These are phyloP conservation scores for Cyphellophora europaea DNA, from an alignment of 2,329 filamentous ascomycete species.

Conservation along the genomic window DNA sequence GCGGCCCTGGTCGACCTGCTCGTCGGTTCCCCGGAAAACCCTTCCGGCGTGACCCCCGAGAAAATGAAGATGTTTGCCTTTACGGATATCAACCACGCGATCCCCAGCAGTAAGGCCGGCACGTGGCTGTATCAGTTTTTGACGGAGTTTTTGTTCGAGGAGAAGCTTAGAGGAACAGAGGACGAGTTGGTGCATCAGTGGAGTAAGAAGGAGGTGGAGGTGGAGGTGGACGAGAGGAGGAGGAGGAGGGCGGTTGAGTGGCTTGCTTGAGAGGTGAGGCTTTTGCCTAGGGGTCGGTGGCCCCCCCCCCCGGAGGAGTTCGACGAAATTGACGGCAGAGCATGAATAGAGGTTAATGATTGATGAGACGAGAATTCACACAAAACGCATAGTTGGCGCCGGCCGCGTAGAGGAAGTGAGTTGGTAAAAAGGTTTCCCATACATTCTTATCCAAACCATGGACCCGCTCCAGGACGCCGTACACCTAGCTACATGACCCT, in stretches of 20 bases:
- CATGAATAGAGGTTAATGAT: too few species aligned
- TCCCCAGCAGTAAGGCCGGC: slow-evolving; percentile 47
- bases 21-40: slow-evolving; percentile 35
- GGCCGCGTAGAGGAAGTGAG: too few species aligned
- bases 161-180: slow-evolving; percentile 42
- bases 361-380: too few species aligned
- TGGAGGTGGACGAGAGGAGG: neutral
- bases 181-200: slow-evolving; percentile 35
- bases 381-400: too few species aligned
- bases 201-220: slow-evolving; percentile 27
- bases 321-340: too few species aligned
- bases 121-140: slow-evolving; percentile 55
- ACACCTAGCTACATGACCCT: too few species aligned
- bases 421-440: too few species aligned
- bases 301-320: too few species aligned
- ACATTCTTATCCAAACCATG: too few species aligned
- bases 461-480: too few species aligned
- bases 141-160: slow-evolving; percentile 50
- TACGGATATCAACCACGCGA: slow-evolving; percentile 56
- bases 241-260: neutral
- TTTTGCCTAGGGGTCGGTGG: too few species aligned
- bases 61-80: slow-evolving; percentile 58
- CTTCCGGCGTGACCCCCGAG: slow-evolving; percentile 48
- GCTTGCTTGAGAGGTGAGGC: too few species aligned
- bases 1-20: slow-evolving; percentile 54